Evolutionary conservation across 805 yeast genomes (phyloP).

Genomic region (Brettanomyces naardenensis): DNA sequence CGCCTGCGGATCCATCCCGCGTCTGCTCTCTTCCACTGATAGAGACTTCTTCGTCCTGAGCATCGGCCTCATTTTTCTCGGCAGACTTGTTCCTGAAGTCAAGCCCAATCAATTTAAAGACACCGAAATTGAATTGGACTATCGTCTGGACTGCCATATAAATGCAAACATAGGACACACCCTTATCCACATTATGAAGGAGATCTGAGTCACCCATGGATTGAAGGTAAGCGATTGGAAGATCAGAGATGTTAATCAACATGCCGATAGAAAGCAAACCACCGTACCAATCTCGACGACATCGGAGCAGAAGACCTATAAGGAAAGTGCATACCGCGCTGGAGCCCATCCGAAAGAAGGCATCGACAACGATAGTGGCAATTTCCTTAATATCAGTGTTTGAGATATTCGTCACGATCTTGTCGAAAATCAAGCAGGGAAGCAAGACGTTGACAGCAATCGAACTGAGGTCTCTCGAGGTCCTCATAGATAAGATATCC

Average conservation of each 20-base stretch:
- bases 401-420: conserved; percentile 57
- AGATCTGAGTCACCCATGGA: conserved; percentile 58
- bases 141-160: conserved; percentile 63
- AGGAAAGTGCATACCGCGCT: conserved; percentile 12
- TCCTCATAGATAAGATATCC: conserved; percentile 58
- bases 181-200: conserved; percentile 57
- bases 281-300: conserved; percentile 70
- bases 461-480: conserved; percentile 64
- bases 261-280: conserved; percentile 63
- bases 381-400: conserved; percentile 61
- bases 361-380: conserved; percentile 53
- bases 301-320: conserved; percentile 41
- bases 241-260: conserved; percentile 72
- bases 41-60: not conserved
- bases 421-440: conserved; percentile 72
- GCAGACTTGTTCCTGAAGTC: conserved; percentile 41
- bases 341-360: conserved; percentile 32
- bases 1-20: too few species aligned
- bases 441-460: conserved; percentile 61
- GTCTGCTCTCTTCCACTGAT: too few species aligned
- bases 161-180: conserved; percentile 81
- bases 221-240: conserved; percentile 78
- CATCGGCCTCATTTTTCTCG: conserved; percentile 1
- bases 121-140: conserved; percentile 67
- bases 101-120: conserved; percentile 57